Percentiles rank a stretch among this genome's conserved stretches.
phyloP scores from a whole-genome alignment of 805 yeast species.

The Wickerhamiella occidentalis region DNA sequence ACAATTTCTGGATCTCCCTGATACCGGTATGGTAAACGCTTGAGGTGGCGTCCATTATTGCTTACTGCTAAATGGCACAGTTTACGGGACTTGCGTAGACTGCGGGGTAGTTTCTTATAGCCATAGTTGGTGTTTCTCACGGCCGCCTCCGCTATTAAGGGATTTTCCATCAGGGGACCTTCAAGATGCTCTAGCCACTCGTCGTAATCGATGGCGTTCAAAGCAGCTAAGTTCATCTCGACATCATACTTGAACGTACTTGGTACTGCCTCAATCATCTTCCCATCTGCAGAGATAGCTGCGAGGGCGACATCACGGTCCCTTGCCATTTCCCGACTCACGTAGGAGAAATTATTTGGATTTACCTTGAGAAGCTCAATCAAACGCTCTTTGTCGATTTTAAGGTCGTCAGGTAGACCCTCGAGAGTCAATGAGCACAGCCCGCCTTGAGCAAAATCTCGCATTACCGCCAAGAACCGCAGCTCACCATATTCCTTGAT shows the following conservation, averaged over 20 bases:
- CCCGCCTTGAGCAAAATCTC: neutral
- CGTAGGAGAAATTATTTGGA: neutral
- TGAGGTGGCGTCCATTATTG: neutral
- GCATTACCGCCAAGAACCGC: neutral
- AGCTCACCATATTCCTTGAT: neutral
- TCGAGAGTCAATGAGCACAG: neutral
- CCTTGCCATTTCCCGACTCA: neutral
- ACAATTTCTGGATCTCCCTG: neutral
- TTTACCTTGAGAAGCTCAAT: neutral
- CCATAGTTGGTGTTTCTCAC: neutral
- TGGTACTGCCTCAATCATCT: neutral
- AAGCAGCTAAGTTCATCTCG: neutral
- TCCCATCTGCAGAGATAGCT: conserved; percentile 1
- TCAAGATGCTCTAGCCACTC: neutral
- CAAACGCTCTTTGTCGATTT: neutral
- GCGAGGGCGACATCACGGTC: conserved; percentile 7
- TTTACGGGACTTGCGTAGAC: neutral
- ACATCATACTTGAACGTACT: neutral
- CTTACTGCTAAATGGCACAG: neutral
- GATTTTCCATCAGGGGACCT: neutral
- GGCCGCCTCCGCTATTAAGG: neutral
- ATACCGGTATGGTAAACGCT: neutral
- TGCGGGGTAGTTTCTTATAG: neutral
- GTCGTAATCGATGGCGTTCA: neutral
- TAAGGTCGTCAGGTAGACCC: neutral